Conservation (phyloP, 164 flowering plant species). For the Nelumbo lutea region DNA sequence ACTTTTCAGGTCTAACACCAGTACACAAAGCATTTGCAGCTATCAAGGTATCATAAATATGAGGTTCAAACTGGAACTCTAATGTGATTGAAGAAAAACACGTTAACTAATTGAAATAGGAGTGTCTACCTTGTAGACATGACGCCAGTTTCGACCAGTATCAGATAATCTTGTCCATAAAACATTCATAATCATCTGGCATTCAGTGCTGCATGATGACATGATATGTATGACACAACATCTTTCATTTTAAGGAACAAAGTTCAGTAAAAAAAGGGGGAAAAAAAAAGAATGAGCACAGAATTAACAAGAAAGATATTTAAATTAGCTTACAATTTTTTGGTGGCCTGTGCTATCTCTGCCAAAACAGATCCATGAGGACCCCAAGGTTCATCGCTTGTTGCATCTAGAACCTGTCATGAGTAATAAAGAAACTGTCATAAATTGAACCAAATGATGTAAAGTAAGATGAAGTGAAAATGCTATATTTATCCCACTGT, state of each 20-base stretch:
- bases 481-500: background rate
- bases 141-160: constrained; percentile 91
- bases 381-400: constrained; percentile 98
- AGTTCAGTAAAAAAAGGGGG: background rate
- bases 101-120: background rate
- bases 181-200: constrained; percentile 90
- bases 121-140: constrained; percentile 76
- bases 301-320: background rate
- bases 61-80: background rate
- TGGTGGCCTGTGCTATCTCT: constrained; percentile 96
- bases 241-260: constrained; percentile 2
- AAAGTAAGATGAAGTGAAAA: background rate
- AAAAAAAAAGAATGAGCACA: background rate
- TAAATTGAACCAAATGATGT: background rate
- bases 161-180: constrained; percentile 88
- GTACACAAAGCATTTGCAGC: too few species aligned
- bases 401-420: constrained; percentile 90
- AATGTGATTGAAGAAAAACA: background rate
- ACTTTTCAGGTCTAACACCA: too few species aligned
- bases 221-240: constrained; percentile 9
- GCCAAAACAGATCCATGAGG: constrained; percentile 96
- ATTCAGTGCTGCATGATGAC: constrained; percentile 65
- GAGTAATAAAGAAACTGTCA: background rate
- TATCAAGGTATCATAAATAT: too few species aligned
- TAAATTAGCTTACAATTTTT: constrained; percentile 58